These are phyloP conservation scores for Botrytis fabae DNA, from an alignment of 2,329 filamentous ascomycete species.

Conservation along the genomic window DNA sequence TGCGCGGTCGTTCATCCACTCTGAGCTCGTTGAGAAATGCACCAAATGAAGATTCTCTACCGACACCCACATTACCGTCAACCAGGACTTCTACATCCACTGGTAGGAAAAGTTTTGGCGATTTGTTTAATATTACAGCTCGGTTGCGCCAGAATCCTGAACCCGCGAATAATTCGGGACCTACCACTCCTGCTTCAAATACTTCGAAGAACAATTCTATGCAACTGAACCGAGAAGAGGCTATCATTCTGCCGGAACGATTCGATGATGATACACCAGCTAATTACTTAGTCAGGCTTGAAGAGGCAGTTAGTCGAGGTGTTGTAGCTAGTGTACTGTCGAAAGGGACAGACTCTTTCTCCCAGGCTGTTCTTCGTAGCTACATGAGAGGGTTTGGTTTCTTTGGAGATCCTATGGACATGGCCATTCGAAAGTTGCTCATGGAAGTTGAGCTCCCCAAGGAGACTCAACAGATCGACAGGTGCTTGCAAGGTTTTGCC, in stretches of 20 bases:
- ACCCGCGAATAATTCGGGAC: conserved; percentile 65
- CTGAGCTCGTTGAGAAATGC: conserved; percentile 77
- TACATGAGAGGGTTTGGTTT: conserved; percentile 96
- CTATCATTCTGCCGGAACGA: conserved; percentile 70
- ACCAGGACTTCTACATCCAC: conserved; percentile 77
- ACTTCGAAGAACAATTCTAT: conserved; percentile 82
- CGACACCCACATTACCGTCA: conserved; percentile 58
- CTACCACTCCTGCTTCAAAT: conserved; percentile 67
- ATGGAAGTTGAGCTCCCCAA: conserved; percentile 97
- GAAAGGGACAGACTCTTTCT: conserved; percentile 83
- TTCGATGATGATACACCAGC: conserved; percentile 87
- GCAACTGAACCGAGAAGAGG: conserved; percentile 67
- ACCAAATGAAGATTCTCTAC: conserved; percentile 68
- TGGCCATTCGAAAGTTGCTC: conserved; percentile 91
- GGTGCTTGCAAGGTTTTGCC: conserved; percentile 89
- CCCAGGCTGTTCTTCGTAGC: conserved; percentile 78
- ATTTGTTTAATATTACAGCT: conserved; percentile 73
- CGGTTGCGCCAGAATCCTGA: conserved; percentile 83
- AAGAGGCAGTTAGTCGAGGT: conserved; percentile 76
- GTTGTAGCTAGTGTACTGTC: conserved; percentile 83
- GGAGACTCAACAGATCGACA: conserved; percentile 96
- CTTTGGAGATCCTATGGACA: conserved; percentile 96
- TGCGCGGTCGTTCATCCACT: conserved; percentile 82
- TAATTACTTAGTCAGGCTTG: conserved; percentile 81
- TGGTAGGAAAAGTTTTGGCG: conserved; percentile 91